These are phyloP conservation scores for Carallia pectinifolia DNA, from an alignment of 345 rosid species.

Conservation along the genomic window DNA sequence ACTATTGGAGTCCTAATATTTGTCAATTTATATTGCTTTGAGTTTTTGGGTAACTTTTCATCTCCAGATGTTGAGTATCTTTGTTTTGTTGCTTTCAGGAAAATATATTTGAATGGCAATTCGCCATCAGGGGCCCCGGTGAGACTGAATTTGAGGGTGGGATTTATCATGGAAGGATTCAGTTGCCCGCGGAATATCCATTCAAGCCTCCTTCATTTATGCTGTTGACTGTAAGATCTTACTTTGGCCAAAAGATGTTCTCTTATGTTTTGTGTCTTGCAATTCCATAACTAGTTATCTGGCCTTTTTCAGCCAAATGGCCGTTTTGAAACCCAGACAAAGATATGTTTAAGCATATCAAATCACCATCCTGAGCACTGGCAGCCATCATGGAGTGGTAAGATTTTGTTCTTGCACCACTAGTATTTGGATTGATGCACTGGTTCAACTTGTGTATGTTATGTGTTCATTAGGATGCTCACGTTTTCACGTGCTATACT, in stretches of 20 bases:
- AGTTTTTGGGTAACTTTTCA: background rate
- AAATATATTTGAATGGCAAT: conserved; percentile 97
- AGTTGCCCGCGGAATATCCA: conserved; percentile 90
- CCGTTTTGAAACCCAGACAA: conserved; percentile 89
- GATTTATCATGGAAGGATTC: conserved; percentile 96
- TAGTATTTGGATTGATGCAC: background rate
- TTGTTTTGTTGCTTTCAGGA: conserved; percentile 47
- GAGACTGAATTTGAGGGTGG: conserved; percentile 96
- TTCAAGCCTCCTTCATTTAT: conserved; percentile 96
- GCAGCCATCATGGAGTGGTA: conserved; percentile 99
- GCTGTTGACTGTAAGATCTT: conserved; percentile 64
- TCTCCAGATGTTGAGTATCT: background rate
- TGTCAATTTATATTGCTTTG: background rate
- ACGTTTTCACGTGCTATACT: background rate
- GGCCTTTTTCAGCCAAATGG: conserved; percentile 69
- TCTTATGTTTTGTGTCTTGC: background rate
- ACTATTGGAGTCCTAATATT: no score
- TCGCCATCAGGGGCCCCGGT: conserved; percentile 83
- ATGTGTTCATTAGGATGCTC: background rate
- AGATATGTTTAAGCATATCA: conserved; percentile 93
- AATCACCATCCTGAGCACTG: conserved; percentile 99
- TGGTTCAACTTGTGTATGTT: background rate
- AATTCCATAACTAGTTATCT: conserved; percentile 15
- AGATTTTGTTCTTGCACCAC: conserved; percentile 6
- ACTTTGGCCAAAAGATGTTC: background rate